phyloP scores from a whole-genome alignment of 257 asterid genomes.

The Lavandula angustifolia region DNA sequence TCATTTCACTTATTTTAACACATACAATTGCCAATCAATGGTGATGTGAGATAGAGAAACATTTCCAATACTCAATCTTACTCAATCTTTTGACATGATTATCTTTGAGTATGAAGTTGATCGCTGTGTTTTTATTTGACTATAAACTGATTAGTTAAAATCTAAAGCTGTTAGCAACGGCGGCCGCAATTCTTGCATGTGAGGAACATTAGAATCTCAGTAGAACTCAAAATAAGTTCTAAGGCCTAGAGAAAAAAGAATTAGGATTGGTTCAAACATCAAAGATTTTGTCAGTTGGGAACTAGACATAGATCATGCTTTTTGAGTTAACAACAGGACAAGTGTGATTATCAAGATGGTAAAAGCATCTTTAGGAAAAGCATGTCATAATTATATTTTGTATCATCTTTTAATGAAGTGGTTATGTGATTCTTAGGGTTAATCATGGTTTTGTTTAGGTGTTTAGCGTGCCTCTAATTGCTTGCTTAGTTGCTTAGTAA shows the following conservation, averaged over 20 bases:
- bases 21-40: too few species aligned
- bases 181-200: constrained; percentile 18
- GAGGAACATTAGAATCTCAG: background rate
- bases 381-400: constrained; percentile 19
- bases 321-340: too few species aligned
- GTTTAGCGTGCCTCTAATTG: constrained; percentile 15
- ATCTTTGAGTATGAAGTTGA: background rate
- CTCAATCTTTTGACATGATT: too few species aligned
- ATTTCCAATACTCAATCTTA: background rate
- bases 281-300: constrained; percentile 27
- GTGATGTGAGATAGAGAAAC: too few species aligned
- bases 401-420: background rate
- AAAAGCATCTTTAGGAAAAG: constrained; percentile 24
- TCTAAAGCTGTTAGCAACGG: constrained; percentile 8
- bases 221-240: background rate
- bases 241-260: constrained; percentile 2
- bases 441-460: constrained; percentile 13
- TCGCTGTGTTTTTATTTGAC: background rate
- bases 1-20: background rate
- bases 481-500: constrained; percentile 22
- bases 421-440: constrained; percentile 1
- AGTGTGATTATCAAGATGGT: constrained; percentile 26
- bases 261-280: constrained; percentile 16
- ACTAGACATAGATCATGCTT: constrained; percentile 33
- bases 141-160: background rate